phyloP scores from a whole-genome alignment of 192 early-diverging fungal genomes.

The Phycomyces blakesleeanus region DNA sequence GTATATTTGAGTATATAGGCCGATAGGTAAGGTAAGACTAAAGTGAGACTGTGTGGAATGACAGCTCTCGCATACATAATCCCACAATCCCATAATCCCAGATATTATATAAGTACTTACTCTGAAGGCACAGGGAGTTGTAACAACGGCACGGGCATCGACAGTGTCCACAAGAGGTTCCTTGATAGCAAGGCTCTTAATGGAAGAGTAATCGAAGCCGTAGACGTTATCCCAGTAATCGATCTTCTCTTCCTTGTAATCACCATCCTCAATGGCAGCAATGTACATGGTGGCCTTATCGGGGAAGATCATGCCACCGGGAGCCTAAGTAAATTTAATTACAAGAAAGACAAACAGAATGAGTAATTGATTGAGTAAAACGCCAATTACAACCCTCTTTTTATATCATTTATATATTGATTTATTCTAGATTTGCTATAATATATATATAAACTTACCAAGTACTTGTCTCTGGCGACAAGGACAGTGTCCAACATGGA shows the following conservation, averaged over 20 bases:
- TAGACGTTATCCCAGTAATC: constrained; percentile 88
- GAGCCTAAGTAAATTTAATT: constrained; percentile 39
- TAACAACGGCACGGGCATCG: constrained; percentile 78
- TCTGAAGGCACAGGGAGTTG: constrained; percentile 74
- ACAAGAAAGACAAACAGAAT: too few relatives aligned
- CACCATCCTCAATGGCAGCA: constrained; percentile 90
- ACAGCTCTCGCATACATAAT: too few relatives aligned
- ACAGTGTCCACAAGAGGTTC: constrained; percentile 97
- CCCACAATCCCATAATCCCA: too few relatives aligned
- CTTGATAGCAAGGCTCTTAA: constrained; percentile 80
- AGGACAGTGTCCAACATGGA: constrained; percentile 99
- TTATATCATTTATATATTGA: too few relatives aligned
- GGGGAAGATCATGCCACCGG: constrained; percentile 89
- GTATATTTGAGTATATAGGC: too few relatives aligned
- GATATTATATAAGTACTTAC: too few relatives aligned
- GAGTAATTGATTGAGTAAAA: not conserved
- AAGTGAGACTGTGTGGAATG: too few relatives aligned
- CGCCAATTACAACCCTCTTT: too few relatives aligned
- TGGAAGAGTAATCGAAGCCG: constrained; percentile 95
- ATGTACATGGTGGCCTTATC: constrained; percentile 85
- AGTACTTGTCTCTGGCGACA: constrained; percentile 91
- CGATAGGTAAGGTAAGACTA: too few relatives aligned
- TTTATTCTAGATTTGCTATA: too few relatives aligned
- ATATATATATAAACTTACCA: constrained; percentile 33
- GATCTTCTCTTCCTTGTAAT: constrained; percentile 53